These are phyloP conservation scores for Nidularia sp. DNA, from an alignment of 768 basidiomycete genomes.

Conservation along the genomic window DNA sequence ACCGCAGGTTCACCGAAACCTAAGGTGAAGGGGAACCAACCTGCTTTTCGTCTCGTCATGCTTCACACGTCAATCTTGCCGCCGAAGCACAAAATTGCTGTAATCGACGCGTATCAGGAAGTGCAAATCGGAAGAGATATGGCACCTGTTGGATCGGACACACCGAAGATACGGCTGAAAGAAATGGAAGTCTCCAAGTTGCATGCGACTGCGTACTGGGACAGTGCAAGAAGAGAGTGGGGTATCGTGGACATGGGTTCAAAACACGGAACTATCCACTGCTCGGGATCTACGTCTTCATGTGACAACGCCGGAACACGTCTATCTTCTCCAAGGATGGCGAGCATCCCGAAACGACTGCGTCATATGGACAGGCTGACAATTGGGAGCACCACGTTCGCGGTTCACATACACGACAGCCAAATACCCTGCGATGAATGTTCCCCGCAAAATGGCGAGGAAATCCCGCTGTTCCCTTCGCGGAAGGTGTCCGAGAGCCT, in stretches of 20 bases:
- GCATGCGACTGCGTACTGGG: constrained; percentile 76
- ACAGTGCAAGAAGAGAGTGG: constrained; percentile 56
- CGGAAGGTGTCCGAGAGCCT: constrained; percentile 15
- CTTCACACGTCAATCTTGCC: constrained; percentile 60
- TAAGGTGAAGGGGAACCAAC: constrained; percentile 15
- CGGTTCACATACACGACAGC: constrained; percentile 64
- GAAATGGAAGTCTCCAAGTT: constrained; percentile 84
- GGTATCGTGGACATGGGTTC: constrained; percentile 82
- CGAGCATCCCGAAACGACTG: constrained; percentile 65
- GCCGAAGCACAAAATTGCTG: constrained; percentile 33
- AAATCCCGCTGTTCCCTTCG: constrained; percentile 56
- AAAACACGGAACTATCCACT: constrained; percentile 76
- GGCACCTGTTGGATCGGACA: constrained; percentile 42
- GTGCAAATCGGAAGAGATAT: constrained; percentile 74
- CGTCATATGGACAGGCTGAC: constrained; percentile 62
- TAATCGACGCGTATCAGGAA: constrained; percentile 50
- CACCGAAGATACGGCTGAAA: constrained; percentile 68
- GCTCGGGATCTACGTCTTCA: constrained; percentile 18
- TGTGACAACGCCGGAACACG: constrained; percentile 34
- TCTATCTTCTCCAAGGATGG: constrained; percentile 59
- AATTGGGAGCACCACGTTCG: constrained; percentile 68
- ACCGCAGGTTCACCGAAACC: neutral
- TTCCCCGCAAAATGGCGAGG: constrained; percentile 41
- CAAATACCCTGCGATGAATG: constrained; percentile 62
- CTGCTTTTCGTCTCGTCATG: constrained; percentile 48